These are phyloP conservation scores for Globisporangium mamillatum DNA, from an alignment of 352 stramenopile genomes.

Conservation along the genomic window DNA sequence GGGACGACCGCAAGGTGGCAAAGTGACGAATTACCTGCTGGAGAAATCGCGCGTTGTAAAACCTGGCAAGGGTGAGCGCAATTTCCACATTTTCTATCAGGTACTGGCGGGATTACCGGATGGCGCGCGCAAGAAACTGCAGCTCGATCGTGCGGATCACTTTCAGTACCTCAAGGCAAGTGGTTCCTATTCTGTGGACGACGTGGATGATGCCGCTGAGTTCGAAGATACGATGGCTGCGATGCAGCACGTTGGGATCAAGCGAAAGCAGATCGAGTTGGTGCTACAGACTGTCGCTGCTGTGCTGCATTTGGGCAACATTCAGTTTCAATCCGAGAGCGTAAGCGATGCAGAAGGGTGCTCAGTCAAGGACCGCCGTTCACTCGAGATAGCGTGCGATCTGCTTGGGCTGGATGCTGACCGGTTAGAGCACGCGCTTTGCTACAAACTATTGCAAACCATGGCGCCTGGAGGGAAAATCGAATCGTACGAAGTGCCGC, in stretches of 20 bases:
- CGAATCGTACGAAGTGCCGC: constrained; percentile 84
- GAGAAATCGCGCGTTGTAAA: constrained; percentile 90
- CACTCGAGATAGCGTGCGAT: constrained; percentile 63
- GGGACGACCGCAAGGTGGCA: constrained; percentile 72
- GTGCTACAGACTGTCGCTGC: constrained; percentile 81
- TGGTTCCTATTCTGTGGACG: constrained; percentile 88
- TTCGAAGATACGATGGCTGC: constrained; percentile 85
- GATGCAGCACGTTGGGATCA: constrained; percentile 88
- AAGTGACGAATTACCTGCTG: constrained; percentile 91
- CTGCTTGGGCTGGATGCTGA: constrained; percentile 65
- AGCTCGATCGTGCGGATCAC: constrained; percentile 63
- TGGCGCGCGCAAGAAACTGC: constrained; percentile 64
- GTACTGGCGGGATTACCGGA: constrained; percentile 66
- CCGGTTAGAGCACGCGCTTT: constrained; percentile 67
- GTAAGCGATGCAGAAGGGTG: constrained; percentile 78
- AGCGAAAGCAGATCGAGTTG: constrained; percentile 87
- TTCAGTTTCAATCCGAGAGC: constrained; percentile 56
- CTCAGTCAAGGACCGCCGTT: constrained; percentile 38
- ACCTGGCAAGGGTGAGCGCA: constrained; percentile 86
- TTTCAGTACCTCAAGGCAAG: constrained; percentile 90
- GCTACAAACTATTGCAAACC: constrained; percentile 84
- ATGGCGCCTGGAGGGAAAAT: constrained; percentile 83
- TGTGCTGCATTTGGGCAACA: constrained; percentile 78
- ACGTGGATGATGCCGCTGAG: constrained; percentile 89
- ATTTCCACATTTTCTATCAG: constrained; percentile 97